Percentiles rank a stretch among this genome's conserved stretches.
Evolutionary conservation across 192 early-diverging fungal genomes (phyloP).

Genomic region (Mortierella claussenii): DNA sequence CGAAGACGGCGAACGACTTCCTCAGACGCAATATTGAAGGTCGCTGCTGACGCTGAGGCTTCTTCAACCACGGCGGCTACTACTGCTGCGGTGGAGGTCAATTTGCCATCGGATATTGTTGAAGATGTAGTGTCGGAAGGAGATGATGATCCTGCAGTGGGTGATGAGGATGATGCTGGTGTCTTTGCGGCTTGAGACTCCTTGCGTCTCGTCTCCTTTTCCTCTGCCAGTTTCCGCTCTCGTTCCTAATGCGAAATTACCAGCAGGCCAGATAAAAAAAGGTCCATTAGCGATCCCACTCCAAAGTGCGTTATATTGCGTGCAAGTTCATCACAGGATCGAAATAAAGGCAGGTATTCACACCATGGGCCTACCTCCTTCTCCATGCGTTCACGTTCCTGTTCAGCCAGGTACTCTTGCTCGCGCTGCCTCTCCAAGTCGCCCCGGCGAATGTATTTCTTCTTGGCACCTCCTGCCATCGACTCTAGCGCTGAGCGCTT

Average conservation of each 20-base stretch:
- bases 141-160: conserved; percentile 5
- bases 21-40: conserved; percentile 72
- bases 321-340: no score
- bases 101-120: not conserved
- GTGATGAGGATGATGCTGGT: conserved; percentile 8
- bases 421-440: conserved; percentile 78
- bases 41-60: conserved; percentile 14
- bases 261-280: no score
- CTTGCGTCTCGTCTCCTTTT: conserved; percentile 28
- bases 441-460: conserved; percentile 86
- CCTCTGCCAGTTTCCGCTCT: conserved; percentile 10
- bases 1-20: conserved; percentile 87
- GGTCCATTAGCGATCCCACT: no score
- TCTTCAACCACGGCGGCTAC: conserved; percentile 27
- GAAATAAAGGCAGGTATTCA: no score
- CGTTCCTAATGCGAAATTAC: no score
- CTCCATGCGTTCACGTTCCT: conserved; percentile 61
- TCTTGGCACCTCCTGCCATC: conserved; percentile 51
- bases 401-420: conserved; percentile 65
- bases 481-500: conserved; percentile 74
- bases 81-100: not conserved
- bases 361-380: no score
- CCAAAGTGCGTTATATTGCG: no score
- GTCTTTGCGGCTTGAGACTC: conserved; percentile 4
- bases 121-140: conserved; percentile 4